Base-by-base conservation (phyloP, 768 basidiomycete species). In the Mycena latifolia region DNA sequence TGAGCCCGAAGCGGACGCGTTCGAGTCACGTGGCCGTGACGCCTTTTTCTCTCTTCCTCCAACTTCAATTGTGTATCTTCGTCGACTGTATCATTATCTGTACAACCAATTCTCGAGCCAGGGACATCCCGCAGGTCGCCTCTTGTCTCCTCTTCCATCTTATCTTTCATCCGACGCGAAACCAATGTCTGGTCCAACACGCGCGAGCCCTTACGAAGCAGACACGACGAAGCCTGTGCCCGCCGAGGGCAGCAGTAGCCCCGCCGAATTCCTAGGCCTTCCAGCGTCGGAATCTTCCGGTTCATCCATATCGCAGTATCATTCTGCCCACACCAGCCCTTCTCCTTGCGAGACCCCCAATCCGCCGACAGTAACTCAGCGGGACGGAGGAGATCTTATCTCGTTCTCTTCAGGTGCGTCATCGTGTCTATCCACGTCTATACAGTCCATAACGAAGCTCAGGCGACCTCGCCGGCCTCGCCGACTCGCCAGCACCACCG, bases 251-350 rank as follows among this genome's bases (percentile, higher is more conserved):
- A n/a, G n/a, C n/a, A 25, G 31, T 45, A 20, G 29, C 45, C 28
- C 20, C 31, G 56, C 51, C 46, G 59, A 46, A 5, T 52, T 63
- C 37, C 69, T 66, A 20, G 35, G n/a, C 17, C 33, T 66, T 17
- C 65, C 61, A 28, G 25, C 53, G 1, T 66, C 69, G 0, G 59
- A 58, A 28, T 70, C 69, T 18, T 22, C 17, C 15, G 25, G 33
- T 20, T 70, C 69, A 4, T 55, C 31, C 24, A 33, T 61, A 15
- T 58, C 59, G 5, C 43, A 55, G n/a, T 66, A 70, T n/a, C 69
- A 70, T n/a, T 70, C 65, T 18, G 65, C 69, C 5, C 41, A 43
- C 20, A 60, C 47, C 48, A 70, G 69, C 37, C 69, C 5, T 9
- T 31, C 28, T 22, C 17, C 43, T 9, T 54, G 51, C 53, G 56